Evolutionary conservation across 2,329 filamentous ascomycete genomes (phyloP).

Genomic region (Lachnellula occidentalis): DNA sequence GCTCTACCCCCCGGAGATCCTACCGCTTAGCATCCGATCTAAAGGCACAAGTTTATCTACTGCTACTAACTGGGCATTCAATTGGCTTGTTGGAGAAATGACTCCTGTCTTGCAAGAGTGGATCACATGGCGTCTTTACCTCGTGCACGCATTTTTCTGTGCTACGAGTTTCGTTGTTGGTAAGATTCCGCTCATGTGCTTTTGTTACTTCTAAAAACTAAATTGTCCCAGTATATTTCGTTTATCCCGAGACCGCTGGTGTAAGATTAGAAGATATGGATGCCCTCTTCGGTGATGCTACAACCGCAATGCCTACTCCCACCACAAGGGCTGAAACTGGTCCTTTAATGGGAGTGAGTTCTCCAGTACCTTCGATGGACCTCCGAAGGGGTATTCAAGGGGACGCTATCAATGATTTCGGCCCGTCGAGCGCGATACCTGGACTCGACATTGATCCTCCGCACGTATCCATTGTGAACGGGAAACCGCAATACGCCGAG

Average conservation of each 20-base stretch:
- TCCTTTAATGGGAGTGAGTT: conserved; percentile 72
- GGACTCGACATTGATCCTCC: conserved; percentile 79
- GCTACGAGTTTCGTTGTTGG: conserved; percentile 92
- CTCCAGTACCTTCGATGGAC: conserved; percentile 74
- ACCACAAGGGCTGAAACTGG: conserved; percentile 71
- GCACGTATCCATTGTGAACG: conserved; percentile 47
- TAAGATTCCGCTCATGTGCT: conserved; percentile 43
- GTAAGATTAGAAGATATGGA: conserved; percentile 97
- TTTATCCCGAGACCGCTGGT: conserved; percentile 95
- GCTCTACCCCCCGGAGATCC: conserved; percentile 98
- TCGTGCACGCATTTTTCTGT: conserved; percentile 96
- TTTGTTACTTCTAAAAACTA: not conserved
- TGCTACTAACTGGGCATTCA: conserved; percentile 96
- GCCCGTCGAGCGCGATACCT: conserved; percentile 66
- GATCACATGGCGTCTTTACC: conserved; percentile 90
- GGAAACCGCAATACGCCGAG: conserved; percentile 40
- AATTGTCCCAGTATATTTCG: conserved; percentile 73
- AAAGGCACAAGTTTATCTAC: conserved; percentile 96
- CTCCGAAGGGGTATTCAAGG: conserved; percentile 49
- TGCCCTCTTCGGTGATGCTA: conserved; percentile 86
- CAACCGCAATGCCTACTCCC: conserved; percentile 75
- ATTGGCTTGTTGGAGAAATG: conserved; percentile 94
- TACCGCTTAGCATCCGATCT: conserved; percentile 91
- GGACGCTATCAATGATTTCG: conserved; percentile 36
- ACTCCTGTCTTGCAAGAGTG: conserved; percentile 88